Conservation (phyloP, 371 early-diverging fungal species). For the Vittaforma corneae region DNA sequence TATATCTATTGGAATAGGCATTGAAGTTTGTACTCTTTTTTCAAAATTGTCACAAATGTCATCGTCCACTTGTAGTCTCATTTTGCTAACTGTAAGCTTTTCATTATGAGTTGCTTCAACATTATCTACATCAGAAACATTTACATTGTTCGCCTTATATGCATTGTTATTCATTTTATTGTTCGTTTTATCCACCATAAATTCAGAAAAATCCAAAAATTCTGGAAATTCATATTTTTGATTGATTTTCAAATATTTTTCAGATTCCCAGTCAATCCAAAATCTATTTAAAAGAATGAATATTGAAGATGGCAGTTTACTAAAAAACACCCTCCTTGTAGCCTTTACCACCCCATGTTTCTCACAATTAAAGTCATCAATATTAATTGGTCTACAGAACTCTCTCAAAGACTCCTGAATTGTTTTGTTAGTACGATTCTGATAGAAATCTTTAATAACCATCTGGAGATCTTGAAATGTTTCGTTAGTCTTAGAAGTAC, state of each 20-base stretch:
- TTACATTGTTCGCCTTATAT: background rate
- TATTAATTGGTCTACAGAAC: conserved; percentile 72
- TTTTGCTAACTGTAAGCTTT: too few relatives aligned
- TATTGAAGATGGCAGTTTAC: conserved; percentile 80
- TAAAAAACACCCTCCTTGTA: conserved; percentile 81
- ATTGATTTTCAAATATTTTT: conserved; percentile 65
- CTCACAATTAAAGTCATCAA: conserved; percentile 73
- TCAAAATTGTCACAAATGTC: too few relatives aligned
- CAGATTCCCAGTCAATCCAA: conserved; percentile 69
- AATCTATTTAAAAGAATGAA: conserved; percentile 92
- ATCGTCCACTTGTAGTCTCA: too few relatives aligned
- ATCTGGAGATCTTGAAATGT: conserved; percentile 57
- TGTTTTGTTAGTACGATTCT: conserved; percentile 57
- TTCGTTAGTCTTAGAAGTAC: conserved; percentile 48
- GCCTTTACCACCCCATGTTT: conserved; percentile 86
- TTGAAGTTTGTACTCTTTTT: too few relatives aligned
- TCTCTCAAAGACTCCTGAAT: conserved; percentile 77
- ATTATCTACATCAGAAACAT: conserved; percentile 6
- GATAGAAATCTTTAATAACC: conserved; percentile 8
- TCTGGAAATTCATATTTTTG: conserved; percentile 87
- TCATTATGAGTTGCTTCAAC: background rate
- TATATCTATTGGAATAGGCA: too few relatives aligned
- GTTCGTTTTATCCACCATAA: background rate
- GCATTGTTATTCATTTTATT: background rate
- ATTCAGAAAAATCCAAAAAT: conserved; percentile 62